Percentiles rank a stretch among this genome's conserved stretches.
Evolutionary conservation across 2,329 filamentous ascomycete genomes (phyloP).

Genomic region (Microdochium paspali): DNA sequence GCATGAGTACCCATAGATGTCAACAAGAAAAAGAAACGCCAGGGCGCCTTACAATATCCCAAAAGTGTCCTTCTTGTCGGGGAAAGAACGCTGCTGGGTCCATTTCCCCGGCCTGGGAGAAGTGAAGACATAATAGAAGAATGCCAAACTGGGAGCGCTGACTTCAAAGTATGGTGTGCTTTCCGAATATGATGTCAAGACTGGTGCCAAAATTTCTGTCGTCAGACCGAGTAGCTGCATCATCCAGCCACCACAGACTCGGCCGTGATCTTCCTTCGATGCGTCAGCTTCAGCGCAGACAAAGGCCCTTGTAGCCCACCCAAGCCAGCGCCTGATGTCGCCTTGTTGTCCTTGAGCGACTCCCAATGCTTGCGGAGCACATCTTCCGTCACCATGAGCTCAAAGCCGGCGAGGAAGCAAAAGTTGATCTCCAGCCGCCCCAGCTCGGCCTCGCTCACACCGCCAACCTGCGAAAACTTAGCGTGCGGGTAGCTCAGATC

Average conservation of each 20-base stretch:
- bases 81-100: no score
- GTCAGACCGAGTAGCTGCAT: not conserved
- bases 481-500: conserved; percentile 81
- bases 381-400: conserved; percentile 55
- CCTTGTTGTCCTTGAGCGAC: conserved; percentile 34
- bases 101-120: no score
- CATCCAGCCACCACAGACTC: not conserved
- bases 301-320: conserved; percentile 1
- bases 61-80: no score
- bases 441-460: conserved; percentile 74
- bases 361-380: conserved; percentile 58
- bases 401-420: conserved; percentile 78
- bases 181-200: no score
- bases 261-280: conserved; percentile 1
- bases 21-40: no score
- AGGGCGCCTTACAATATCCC: no score
- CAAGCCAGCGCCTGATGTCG: conserved; percentile 1
- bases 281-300: conserved; percentile 3
- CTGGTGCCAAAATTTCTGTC: no score
- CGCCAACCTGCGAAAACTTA: conserved; percentile 79
- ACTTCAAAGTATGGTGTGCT: no score
- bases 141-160: no score
- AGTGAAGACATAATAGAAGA: no score
- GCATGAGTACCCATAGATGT: no score
- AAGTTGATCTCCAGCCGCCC: conserved; percentile 82